A percentile compares a stretch with the other conserved stretches of the same genome.
These are phyloP conservation scores for Chaetothyriales sp. DNA, from an alignment of 2,329 filamentous ascomycete genomes.

Conservation along the genomic window DNA sequence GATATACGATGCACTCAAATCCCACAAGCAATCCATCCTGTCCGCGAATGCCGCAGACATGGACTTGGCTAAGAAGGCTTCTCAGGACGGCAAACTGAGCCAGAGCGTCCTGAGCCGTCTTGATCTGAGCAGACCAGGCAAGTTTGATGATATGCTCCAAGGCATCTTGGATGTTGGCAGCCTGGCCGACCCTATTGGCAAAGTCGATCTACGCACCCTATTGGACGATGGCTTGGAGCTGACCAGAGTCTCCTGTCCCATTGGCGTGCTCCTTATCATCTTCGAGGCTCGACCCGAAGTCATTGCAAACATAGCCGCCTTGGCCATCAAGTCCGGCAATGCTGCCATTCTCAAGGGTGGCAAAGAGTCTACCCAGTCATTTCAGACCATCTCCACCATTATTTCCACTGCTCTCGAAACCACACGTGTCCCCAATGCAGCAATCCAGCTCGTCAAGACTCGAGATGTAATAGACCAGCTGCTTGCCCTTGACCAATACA, in stretches of 20 bases:
- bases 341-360: constrained; percentile 94
- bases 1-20: constrained; percentile 63
- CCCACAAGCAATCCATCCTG: constrained; percentile 61
- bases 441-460: constrained; percentile 87
- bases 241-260: constrained; percentile 82
- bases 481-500: constrained; percentile 70
- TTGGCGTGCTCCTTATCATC: constrained; percentile 94
- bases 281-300: constrained; percentile 97
- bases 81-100: constrained; percentile 60
- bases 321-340: constrained; percentile 95
- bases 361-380: constrained; percentile 92
- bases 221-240: constrained; percentile 77
- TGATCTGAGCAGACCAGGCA: constrained; percentile 72
- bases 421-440: constrained; percentile 67
- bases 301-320: constrained; percentile 90
- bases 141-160: constrained; percentile 96
- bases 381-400: constrained; percentile 72
- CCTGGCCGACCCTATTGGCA: constrained; percentile 84
- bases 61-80: constrained; percentile 57
- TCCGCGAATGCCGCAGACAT: constrained; percentile 78
- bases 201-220: constrained; percentile 66
- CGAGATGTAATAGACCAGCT: constrained; percentile 80
- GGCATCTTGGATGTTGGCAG: constrained; percentile 79
- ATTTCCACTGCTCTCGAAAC: constrained; percentile 63
- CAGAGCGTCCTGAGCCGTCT: constrained; percentile 75